These are phyloP conservation scores for Inga laurina DNA, from an alignment of 306 rosid genomes.

Conservation along the genomic window DNA sequence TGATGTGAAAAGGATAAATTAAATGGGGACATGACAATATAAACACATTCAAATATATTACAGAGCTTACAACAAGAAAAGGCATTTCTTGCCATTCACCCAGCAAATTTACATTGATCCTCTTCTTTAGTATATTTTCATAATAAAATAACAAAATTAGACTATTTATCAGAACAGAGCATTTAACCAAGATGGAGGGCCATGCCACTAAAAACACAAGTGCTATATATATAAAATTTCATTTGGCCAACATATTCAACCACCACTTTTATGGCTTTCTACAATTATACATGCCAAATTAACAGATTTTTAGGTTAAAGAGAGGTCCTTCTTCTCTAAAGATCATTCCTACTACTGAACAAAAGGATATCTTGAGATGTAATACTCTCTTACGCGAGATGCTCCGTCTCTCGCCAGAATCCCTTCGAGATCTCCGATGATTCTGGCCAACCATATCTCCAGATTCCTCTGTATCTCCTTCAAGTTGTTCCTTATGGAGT, in stretches of 20 bases:
- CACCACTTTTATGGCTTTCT: slow-evolving; percentile 49
- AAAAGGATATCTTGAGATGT: slow-evolving; percentile 72
- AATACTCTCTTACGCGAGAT: slow-evolving; percentile 75
- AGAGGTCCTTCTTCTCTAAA: background rate
- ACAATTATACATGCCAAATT: slow-evolving; percentile 48
- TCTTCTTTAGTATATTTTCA: background rate
- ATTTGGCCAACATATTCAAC: slow-evolving; percentile 48
- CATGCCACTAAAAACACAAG: slow-evolving; percentile 38
- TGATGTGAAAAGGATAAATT: background rate
- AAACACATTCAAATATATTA: background rate
- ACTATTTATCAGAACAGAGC: background rate
- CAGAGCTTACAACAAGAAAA: background rate
- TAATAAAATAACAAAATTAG: background rate
- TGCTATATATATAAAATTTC: slow-evolving; percentile 31
- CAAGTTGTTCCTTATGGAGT: slow-evolving; percentile 71
- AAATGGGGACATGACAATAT: background rate
- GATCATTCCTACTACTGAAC: slow-evolving; percentile 50
- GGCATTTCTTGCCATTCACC: background rate
- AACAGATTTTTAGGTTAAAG: slow-evolving; percentile 39
- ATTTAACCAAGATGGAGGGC: slow-evolving; percentile 15
- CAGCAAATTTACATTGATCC: background rate
- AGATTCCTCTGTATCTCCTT: slow-evolving; percentile 82
- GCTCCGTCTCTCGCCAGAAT: slow-evolving; percentile 82
- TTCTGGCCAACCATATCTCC: slow-evolving; percentile 94
- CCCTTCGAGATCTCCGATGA: slow-evolving; percentile 90